A percentile compares a stretch with the other conserved stretches of the same genome.
Conservation (phyloP, 768 basidiomycete genomes). For the Lactarius psammicola region DNA sequence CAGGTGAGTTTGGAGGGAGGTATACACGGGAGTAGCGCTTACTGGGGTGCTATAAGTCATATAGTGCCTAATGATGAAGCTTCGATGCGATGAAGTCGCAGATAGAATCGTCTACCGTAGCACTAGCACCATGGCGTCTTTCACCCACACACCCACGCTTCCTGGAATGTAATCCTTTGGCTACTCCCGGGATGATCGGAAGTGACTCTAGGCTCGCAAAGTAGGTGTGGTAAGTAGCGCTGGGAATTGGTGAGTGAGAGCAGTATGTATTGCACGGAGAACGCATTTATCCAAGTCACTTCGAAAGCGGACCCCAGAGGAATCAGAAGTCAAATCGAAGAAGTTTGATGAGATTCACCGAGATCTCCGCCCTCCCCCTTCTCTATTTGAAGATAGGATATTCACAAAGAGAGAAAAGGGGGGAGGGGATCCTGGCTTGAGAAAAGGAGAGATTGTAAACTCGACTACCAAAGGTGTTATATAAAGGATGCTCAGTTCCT, state of each 20-base stretch:
- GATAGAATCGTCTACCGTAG: constrained; percentile 59
- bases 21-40: constrained; percentile 26
- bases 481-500: background rate
- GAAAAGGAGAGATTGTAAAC: constrained; percentile 17
- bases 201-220: constrained; percentile 54
- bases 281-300: constrained; percentile 69
- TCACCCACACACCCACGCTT: constrained; percentile 26
- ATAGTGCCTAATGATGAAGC: constrained; percentile 74
- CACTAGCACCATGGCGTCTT: no score
- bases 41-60: constrained; percentile 79
- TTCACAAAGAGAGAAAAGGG: constrained; percentile 21
- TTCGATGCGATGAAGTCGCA: no score
- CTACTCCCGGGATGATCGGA: constrained; percentile 46
- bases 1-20: background rate
- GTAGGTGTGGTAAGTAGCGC: constrained; percentile 58
- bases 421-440: constrained; percentile 22
- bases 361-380: background rate
- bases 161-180: constrained; percentile 53
- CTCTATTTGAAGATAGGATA: background rate
- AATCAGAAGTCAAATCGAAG: constrained; percentile 22
- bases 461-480: constrained; percentile 13
- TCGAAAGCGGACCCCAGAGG: background rate
- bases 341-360: constrained; percentile 3
- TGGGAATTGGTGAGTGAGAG: constrained; percentile 32
- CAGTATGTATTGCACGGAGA: background rate